Conservation (phyloP, 192 early-diverging fungal genomes). For the Coemansia aciculifera region DNA sequence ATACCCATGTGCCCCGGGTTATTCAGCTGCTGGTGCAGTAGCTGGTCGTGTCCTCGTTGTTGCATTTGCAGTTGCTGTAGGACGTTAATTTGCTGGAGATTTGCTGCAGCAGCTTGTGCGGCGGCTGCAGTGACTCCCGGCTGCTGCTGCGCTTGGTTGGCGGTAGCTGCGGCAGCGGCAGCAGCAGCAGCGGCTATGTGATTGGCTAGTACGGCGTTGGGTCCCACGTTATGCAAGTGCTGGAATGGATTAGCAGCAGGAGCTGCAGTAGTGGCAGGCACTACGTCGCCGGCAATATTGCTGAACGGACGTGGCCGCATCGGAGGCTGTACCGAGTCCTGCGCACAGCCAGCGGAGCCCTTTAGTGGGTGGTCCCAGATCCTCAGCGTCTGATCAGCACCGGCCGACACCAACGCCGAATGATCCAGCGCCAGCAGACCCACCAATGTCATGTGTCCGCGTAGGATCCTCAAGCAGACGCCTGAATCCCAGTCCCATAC, state of each 20-base stretch:
- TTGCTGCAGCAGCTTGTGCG: conserved; percentile 20
- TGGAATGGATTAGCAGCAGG: not conserved
- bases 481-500: conserved; percentile 93
- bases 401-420: conserved; percentile 88
- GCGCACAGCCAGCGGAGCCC: not conserved
- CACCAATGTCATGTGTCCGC: conserved; percentile 92
- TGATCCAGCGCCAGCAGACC: conserved; percentile 87
- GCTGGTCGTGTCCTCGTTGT: conserved; percentile 50
- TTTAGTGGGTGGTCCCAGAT: conserved; percentile 82
- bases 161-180: conserved; percentile 21
- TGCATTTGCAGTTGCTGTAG: conserved; percentile 50
- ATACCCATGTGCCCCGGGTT: not conserved
- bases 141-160: conserved; percentile 38
- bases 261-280: conserved; percentile 10
- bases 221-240: not conserved
- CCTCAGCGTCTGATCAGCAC: conserved; percentile 90
- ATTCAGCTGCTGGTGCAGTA: conserved; percentile 35
- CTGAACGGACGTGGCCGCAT: conserved; percentile 36
- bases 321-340: not conserved
- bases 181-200: conserved; percentile 23
- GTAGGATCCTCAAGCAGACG: conserved; percentile 70
- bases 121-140: conserved; percentile 17
- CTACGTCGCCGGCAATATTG: conserved; percentile 37
- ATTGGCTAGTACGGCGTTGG: conserved; percentile 22
- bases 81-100: conserved; percentile 43